These are phyloP conservation scores for Teunomyces funiuensis DNA, from an alignment of 805 yeast genomes.

Conservation along the genomic window DNA sequence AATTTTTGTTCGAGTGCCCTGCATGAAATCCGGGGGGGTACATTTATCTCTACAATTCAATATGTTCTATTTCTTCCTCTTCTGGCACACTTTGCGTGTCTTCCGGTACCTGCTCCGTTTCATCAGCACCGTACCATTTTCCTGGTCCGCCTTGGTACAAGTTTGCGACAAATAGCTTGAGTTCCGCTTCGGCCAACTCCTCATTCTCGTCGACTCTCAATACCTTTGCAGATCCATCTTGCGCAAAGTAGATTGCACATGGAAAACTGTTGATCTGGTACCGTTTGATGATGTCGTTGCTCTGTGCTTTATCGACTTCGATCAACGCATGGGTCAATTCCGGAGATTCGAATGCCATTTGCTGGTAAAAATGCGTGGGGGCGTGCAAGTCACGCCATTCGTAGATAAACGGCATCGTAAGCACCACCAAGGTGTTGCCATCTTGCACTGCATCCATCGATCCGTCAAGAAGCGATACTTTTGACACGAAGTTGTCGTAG, in stretches of 20 bases:
- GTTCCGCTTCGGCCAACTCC: slow-evolving; percentile 16
- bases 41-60: slow-evolving; percentile 12
- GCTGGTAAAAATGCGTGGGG: slow-evolving; percentile 37
- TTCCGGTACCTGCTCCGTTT: slow-evolving; percentile 9
- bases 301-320: slow-evolving; percentile 21
- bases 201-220: slow-evolving; percentile 22
- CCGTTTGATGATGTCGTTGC: slow-evolving; percentile 18
- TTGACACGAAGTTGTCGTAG: slow-evolving; percentile 19
- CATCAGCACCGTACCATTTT: slow-evolving; percentile 10
- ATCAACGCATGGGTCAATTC: slow-evolving; percentile 23
- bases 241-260: slow-evolving; percentile 28
- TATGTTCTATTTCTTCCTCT: slow-evolving; percentile 16
- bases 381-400: slow-evolving; percentile 34
- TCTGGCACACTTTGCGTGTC: slow-evolving; percentile 12
- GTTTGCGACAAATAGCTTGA: slow-evolving; percentile 13
- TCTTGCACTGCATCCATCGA: slow-evolving; percentile 4
- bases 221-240: slow-evolving; percentile 21
- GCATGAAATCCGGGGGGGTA: too few relatives aligned
- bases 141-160: slow-evolving; percentile 9
- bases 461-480: slow-evolving; percentile 13
- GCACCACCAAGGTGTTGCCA: slow-evolving; percentile 22
- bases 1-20: background rate
- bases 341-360: slow-evolving; percentile 18
- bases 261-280: slow-evolving; percentile 33
- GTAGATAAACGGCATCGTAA: slow-evolving; percentile 19